Conservation (phyloP, 805 yeast species). For the Hemisphaericaspora nanyangensis region DNA sequence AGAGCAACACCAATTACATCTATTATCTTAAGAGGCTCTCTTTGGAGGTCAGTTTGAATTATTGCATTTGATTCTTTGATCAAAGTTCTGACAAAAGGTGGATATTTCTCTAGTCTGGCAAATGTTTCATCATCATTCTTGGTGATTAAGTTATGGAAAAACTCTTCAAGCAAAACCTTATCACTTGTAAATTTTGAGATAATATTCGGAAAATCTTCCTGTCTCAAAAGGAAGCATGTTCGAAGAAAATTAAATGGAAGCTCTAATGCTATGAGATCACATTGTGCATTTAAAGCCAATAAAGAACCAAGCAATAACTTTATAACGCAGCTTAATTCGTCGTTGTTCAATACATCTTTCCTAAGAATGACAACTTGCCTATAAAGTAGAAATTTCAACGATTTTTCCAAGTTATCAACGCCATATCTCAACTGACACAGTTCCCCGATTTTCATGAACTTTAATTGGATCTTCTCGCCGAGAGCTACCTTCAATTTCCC, state of each 20-base stretch:
- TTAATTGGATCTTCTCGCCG: constrained; percentile 26
- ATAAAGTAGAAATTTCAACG: constrained; percentile 27
- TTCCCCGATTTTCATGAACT: constrained; percentile 23
- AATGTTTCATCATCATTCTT: constrained; percentile 38
- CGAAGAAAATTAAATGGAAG: constrained; percentile 33
- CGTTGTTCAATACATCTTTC: constrained; percentile 27
- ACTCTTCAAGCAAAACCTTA: constrained; percentile 21
- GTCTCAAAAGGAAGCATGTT: constrained; percentile 30
- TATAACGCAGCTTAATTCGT: constrained; percentile 30
- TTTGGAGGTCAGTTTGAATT: constrained; percentile 15
- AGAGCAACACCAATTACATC: constrained; percentile 33
- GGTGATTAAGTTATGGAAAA: constrained; percentile 25
- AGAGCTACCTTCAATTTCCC: constrained; percentile 18
- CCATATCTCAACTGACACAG: constrained; percentile 5
- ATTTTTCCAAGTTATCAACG: constrained; percentile 11
- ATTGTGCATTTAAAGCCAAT: constrained; percentile 13
- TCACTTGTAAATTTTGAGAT: constrained; percentile 13
- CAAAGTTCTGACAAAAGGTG: constrained; percentile 26
- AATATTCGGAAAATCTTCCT: constrained; percentile 19
- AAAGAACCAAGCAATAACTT: constrained; percentile 29
- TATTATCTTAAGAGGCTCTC: constrained; percentile 16
- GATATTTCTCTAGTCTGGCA: constrained; percentile 21
- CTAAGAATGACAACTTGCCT: constrained; percentile 30
- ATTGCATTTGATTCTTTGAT: constrained; percentile 20
- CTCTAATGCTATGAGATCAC: constrained; percentile 19